Evolutionary conservation across 1,284 basidiomycete species (phyloP), one percentile per base, ranked within the genome.

Genomic region (Austroboletus rostrupii): DNA sequence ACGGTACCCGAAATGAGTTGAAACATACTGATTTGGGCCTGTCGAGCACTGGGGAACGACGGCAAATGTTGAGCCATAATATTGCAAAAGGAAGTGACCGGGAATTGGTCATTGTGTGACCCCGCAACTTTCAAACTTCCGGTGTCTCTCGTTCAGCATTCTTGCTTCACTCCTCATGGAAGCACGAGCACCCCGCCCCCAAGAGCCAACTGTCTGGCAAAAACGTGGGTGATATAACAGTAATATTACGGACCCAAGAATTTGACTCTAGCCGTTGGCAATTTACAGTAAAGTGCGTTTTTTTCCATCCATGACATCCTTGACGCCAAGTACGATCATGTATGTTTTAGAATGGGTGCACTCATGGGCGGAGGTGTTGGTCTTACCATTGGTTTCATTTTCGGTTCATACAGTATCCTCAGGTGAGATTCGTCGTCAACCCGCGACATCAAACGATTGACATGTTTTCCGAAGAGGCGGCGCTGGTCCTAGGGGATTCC

Each of bases 361-460:
- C 71, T 92, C 53, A 94, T 94, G 91, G 92, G 92, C 55, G 87
- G 84, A 56, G 90, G 90, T 58, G 93, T 96, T 51, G 93, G 93
- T 28, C 77, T 95, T 44, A 95, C 92, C 33, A 95, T 96, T 63
- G 93, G 93, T n/a, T 96, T 97, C 72, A 85, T 97, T 57, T 97
- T 97, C 64, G 93, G 92, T 43, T 84, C 86, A 35, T 95, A 87
- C 74, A 92, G 85, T 58, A 91, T 97, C 65, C 72, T 97, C 38
- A 78, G 92, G 92, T 91, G 60, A 50, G 50, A 23, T 5, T 29
- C 28, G 26, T 45, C 48, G 11, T 13, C 11, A n/a, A 41, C 29
- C 43, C 45, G 19, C 8, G 31, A 31, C 26, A 17, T 20, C 17
- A 21, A 23, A 19, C 21, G 33, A 38, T 42, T 61, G 26, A 31